A percentile compares a stretch with the other conserved stretches of the same genome.
phyloP scores from a whole-genome alignment of 768 basidiomycete species.

The Cyclocybe aegerita region DNA sequence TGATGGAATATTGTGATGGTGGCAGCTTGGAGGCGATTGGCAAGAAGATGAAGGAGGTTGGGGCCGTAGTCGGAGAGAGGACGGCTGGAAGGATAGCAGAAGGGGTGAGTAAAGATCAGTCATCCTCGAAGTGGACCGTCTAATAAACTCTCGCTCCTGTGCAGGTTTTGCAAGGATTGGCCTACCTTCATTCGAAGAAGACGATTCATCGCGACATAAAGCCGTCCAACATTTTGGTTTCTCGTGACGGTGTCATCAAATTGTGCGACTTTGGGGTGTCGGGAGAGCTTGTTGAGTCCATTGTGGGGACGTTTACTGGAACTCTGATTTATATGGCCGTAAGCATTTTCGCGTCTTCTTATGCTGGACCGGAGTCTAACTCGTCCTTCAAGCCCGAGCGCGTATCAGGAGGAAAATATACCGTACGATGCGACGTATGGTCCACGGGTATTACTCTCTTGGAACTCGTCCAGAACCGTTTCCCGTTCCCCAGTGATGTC shows the following conservation, averaged over 20 bases:
- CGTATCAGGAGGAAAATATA: constrained; percentile 86
- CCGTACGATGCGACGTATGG: constrained; percentile 96
- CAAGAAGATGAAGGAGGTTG: constrained; percentile 73
- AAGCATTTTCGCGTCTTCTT: constrained; percentile 32
- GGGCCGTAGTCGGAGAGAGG: constrained; percentile 80
- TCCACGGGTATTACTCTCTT: constrained; percentile 92
- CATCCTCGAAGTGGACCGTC: not conserved
- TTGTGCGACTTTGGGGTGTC: constrained; percentile 98
- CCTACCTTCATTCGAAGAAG: constrained; percentile 83
- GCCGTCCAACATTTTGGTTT: constrained; percentile 88
- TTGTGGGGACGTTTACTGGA: constrained; percentile 94
- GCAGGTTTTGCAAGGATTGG: constrained; percentile 84
- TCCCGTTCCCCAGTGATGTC: constrained; percentile 90
- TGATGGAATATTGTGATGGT: constrained; percentile 90
- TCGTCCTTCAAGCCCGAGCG: constrained; percentile 72
- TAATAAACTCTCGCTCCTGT: constrained; percentile 5
- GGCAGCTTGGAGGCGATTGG: constrained; percentile 88
- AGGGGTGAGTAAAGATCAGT: constrained; percentile 56
- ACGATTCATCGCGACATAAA: constrained; percentile 97
- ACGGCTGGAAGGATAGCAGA: constrained; percentile 92
- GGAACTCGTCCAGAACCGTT: constrained; percentile 90
- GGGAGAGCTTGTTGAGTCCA: constrained; percentile 84
- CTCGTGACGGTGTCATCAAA: constrained; percentile 84
- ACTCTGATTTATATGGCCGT: constrained; percentile 99
- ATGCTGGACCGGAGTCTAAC: not conserved